Evolutionary conservation across 352 stramenopile genomes (phyloP), one percentile per base, ranked within the genome.

Genomic region (Globisporangium rhizosaccharum): DNA sequence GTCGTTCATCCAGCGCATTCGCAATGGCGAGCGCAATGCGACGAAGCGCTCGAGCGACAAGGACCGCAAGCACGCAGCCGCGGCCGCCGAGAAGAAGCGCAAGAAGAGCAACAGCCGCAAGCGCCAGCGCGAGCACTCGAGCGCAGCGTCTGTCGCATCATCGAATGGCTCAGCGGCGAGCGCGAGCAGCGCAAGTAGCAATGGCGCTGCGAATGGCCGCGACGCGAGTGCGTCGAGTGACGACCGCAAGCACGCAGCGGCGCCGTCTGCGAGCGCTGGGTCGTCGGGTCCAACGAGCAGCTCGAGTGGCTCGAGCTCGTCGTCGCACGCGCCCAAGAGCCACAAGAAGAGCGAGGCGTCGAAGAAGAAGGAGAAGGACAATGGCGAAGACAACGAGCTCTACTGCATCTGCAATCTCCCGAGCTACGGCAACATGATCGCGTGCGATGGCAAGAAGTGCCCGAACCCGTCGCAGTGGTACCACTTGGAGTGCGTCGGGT

Each of bases 361-460:
- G 51, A 79, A 71, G 59, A 88, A 89, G 64, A 83, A 82, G 62
- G 74, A 86, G 59, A 67, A 82, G 26, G 77, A 86, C 59, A 72
- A 71, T 42, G 71, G 77, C 62, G 82, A 94, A 56, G 82, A 92
- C 74, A 92, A 94, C 59, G 82, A 92, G 62, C 81, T 94, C 26
- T 94, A 94, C 65, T 94, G 85, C 62, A 85, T 94, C 61, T 94
- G 85, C 67, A 89, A 92, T 67, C 66, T 88, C 39, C 83, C 82
- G 12, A 92, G 83, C 67, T 94, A 92, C 68, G 85, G 85, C 61
- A 90, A 91, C 65, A 94, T 94, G 85, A 94, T 94, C 57, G 85
- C 85, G 23, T 94, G 85, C 62, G 85, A 94, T 65, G 82, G 82
- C 68, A 91, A 94, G 57, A 89, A 90, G 57, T 94, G 85, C 49